Base-by-base conservation (phyloP, 768 basidiomycete species). In the Chalciporus chontae region DNA sequence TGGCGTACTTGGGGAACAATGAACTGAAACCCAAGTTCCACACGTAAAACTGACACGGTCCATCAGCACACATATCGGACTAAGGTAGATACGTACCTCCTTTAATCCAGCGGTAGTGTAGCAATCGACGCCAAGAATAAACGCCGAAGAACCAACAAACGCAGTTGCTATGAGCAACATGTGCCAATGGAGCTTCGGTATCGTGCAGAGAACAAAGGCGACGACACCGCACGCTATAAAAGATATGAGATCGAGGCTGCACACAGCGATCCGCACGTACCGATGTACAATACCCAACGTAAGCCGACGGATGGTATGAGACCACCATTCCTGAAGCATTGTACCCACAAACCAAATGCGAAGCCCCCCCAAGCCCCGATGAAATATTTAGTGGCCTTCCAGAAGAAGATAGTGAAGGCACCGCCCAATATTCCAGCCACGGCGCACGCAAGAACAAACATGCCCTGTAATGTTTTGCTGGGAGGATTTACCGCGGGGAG, bases 61-160 rank as follows among this genome's bases (percentile, higher is more conserved):
- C 21, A 53, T 58, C 43, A 60, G 53, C 23, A 55, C 54, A 23
- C 21, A 13, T 43, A 34, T 6, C 4, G 23, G 17, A 42, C 46
- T 13, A 34, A 27, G 29, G 34, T 18, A 11, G 17, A 27, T 43
- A 53, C 70, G 70, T 57, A 88, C 92, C 82, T 96, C 94, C 73
- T 97, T 97, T 46, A 97, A 77, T 18, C 89, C 90, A 6, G 88
- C 90, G 15, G 90, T 87, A 3, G 92, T 89, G 67, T 83, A 96
- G 66, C 94, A 96, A 69, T 97, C 94, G 34, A 96, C 83, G 17
- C 95, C 95, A 13, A 97, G 75, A 49, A 94, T 91, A 67, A 96
- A 87, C 1, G 92, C 86, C 17, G 87, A 87, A 21, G 94, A 85
- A 7, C 94, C 94, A 55, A 96, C 91, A 59, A 90, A 79, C 40